These are phyloP conservation scores for Cladophialophora yegresii DNA, from an alignment of 2,329 filamentous ascomycete species.

Conservation along the genomic window DNA sequence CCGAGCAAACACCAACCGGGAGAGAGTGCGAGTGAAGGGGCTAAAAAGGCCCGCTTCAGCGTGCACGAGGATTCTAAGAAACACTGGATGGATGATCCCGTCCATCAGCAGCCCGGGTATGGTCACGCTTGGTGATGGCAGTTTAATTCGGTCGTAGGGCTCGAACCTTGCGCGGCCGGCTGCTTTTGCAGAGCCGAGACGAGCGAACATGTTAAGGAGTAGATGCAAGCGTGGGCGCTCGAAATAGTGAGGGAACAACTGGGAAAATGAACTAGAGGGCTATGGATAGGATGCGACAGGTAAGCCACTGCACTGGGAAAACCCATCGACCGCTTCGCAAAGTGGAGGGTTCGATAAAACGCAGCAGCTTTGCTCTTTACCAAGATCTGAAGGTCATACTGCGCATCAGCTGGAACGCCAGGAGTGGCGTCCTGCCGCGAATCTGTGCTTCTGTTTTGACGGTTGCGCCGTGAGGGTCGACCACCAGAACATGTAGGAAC, in stretches of 20 bases:
- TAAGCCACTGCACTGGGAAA: neutral
- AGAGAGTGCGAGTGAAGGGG: neutral
- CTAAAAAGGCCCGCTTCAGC: conserved; percentile 10
- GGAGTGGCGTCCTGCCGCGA: no score
- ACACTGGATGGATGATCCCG: neutral
- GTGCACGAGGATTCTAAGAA: neutral
- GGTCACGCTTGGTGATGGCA: conserved; percentile 8
- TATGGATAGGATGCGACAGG: neutral
- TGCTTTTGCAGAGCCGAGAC: neutral
- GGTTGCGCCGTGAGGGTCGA: neutral
- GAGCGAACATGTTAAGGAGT: neutral
- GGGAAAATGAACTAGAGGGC: neutral
- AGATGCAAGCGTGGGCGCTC: neutral
- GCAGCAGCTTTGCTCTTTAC: neutral
- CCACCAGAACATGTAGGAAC: no score
- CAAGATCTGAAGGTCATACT: neutral
- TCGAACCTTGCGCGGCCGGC: neutral
- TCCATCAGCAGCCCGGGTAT: conserved; percentile 8
- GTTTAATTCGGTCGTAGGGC: no score
- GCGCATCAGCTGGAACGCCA: neutral
- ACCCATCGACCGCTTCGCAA: neutral
- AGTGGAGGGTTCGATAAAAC: neutral
- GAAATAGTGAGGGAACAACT: neutral
- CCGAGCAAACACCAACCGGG: neutral
- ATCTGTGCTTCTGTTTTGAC: neutral